Base-by-base conservation (phyloP, 1,284 basidiomycete genomes). In the Apiotrichum porosum region DNA sequence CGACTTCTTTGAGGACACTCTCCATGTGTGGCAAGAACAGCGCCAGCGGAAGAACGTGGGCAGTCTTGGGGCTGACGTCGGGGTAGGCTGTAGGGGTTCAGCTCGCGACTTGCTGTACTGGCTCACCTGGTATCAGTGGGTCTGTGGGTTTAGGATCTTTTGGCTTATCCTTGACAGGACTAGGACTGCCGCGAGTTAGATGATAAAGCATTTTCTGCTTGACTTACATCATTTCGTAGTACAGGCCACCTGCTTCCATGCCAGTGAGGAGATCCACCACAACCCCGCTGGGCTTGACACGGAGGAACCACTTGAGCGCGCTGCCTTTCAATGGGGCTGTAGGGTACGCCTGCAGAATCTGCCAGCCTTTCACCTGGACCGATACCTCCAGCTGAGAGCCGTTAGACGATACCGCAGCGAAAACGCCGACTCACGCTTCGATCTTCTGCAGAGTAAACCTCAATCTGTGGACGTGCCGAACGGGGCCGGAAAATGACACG, bases 1-100 rank as follows among this genome's bases (percentile, higher is more conserved):
- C 67, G 1, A 71, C 52, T 12, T 59, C 49, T 2, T 39, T 24
- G 28, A 72, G 48, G 9, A 71, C 59, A 6, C 68, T 47, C 52
- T 70, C 68, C 33, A 72, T 66, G 44, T 71, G 68, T 10, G 64
- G 62, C n/a, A 69, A 47, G 45, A 71, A 72, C 23, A 63, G 53
- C 14, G 48, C 52, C 45, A 62, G 63, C 12, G 67, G 60, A 4
- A 72, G 47, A 44, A 65, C 68, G 54, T 60, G 68, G 0, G 62
- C 58, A 42, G 63, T 68, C 4, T 42, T 9, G 1, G 68, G 66
- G 24, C 63, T 47, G 24, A 72, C 47, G 37, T 69, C 69, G 1
- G 69, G 69, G 58, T 61, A 69, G 3, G 66, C 69, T 66, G 44
- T 4, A 26, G 18, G 17, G 32, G n/a, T n/a, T 42, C 22, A 42